Base-by-base conservation (phyloP, 2,329 filamentous ascomycete species). In the Alternaria alternata region DNA sequence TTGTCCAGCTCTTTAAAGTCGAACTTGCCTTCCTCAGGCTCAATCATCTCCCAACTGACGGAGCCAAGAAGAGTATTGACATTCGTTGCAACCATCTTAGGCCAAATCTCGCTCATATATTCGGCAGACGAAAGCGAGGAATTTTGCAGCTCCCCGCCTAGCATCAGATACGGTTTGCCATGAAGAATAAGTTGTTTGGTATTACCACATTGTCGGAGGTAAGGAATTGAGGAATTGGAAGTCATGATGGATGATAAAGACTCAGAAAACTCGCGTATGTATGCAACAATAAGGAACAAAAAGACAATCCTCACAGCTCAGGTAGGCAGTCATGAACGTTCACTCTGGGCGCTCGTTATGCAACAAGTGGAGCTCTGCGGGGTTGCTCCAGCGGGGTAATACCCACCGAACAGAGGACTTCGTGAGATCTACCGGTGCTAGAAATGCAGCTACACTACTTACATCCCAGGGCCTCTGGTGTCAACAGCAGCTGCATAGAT, bases 61-160 rank as follows among this genome's bases (percentile, higher is more conserved):
- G 74, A 79, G 1, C 81, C 82, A 3, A 84, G 73, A 2, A 83
- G 65, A 3, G 81, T 83, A 61, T 84, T 84, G 63, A 82, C 71
- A 56, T 81, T 73, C 14, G 74, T 80, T 18, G 73, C 73, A 5
- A 71, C 72, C 62, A 84, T 71, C 49, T 81, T 81, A 32, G 76
- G 74, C 81, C 81, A 84, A 7, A 79, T 65, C 28, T 76, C 72
- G 16, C 73, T 66, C 81, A 84, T 84, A 58, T 80, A 83, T 46
- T 76, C 71, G 7, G 79, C 75, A 5, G 80, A 83, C 8, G 76
- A 80, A 47, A 84, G 72, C 1, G 81, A 81, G 0, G 82, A 84
- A 64, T 84, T 84, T 55, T 84, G 82, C 38, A 83, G 69, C 70
- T 84, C 81, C 9, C 70, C 81, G n/a, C 73, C 79, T 6, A 81